Base-by-base conservation (phyloP, 2,329 filamentous ascomycete species). In the Reticulascus tulasneorum region DNA sequence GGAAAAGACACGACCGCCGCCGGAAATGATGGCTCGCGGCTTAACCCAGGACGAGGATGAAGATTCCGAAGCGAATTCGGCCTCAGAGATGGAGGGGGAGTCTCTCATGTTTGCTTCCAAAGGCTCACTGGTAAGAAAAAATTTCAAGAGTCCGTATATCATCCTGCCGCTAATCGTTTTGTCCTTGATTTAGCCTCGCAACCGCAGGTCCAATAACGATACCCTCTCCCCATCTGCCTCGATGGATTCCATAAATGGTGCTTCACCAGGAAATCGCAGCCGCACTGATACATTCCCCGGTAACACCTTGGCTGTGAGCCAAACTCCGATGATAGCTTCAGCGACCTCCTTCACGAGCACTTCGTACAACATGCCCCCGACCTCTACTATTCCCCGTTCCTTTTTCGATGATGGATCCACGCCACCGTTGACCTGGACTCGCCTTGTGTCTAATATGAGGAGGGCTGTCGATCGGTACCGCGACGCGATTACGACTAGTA, bases 401-500 rank as follows among this genome's bases (percentile, higher is more conserved):
- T 94, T 95, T 64, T 93, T 95, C 53, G 90, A 97, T 49, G 89
- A 96, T 56, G 82, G 83, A n/a, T 78, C 80, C 31, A 80, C 82
- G 4, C 76, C 86, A 9, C 82, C 86, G 7, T 68, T 95, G 30
- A 94, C 88, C 9, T 98, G 93, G 93, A 87, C 84, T 51, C 73
- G 84, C 15, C 78, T 98, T 35, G 83, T 97, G 6, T 82, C 90
- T 39, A 94, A 95, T 54, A 97, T 97, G 86, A 88, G 87, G 52
- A 77, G 79, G 47, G 86, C 91, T 3, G 84, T 98, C 41, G 89
- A 96, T 50, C 78, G 83, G 37, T 98, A 97, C 60, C 79, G 89
- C 29, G 85, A 94, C 48, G 86, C 87, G n/a, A 86, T 98, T 50
- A 83, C 82, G 44, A 85, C 81, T 51, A 84, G 82, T 45, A 82